Percentiles rank a stretch among this genome's conserved stretches.
Evolutionary conservation across 345 rosid genomes (phyloP).

Genomic region (Sonneratia caseolaris): DNA sequence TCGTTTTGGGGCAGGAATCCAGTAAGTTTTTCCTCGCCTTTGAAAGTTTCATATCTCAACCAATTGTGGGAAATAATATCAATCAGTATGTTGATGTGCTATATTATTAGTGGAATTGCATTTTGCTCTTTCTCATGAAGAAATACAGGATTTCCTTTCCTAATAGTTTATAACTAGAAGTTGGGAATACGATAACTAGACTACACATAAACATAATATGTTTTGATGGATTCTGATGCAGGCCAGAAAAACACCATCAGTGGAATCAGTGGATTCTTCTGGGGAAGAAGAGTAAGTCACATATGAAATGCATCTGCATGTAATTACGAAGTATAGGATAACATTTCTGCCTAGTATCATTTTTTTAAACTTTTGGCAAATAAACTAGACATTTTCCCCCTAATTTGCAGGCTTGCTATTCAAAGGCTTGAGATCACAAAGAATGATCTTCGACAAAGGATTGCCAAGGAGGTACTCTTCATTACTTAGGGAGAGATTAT

Average conservation of each 20-base stretch:
- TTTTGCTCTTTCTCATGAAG: neutral
- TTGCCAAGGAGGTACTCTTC: constrained; percentile 80
- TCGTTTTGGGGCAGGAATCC: constrained; percentile 88
- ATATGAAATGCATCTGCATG: constrained; percentile 6
- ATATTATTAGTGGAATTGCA: neutral
- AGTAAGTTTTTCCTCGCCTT: constrained; percentile 40
- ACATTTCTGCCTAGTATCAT: neutral
- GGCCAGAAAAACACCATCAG: constrained; percentile 75
- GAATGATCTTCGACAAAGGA: constrained; percentile 86
- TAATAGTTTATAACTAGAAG: neutral
- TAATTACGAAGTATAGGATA: neutral
- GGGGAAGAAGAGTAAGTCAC: constrained; percentile 94
- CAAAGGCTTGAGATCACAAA: constrained; percentile 92
- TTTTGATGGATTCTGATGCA: constrained; percentile 21
- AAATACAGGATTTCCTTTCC: neutral
- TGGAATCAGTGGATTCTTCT: constrained; percentile 89
- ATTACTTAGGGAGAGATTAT: constrained; percentile 7
- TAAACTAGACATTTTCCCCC: neutral
- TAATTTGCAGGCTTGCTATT: constrained; percentile 71
- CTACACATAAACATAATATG: neutral
- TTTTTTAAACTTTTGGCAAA: neutral
- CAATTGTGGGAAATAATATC: neutral
- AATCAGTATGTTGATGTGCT: neutral
- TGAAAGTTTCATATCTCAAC: neutral
- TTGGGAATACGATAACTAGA: neutral